phyloP scores from a whole-genome alignment of 768 basidiomycete genomes.

The Steccherinum ochraceum region DNA sequence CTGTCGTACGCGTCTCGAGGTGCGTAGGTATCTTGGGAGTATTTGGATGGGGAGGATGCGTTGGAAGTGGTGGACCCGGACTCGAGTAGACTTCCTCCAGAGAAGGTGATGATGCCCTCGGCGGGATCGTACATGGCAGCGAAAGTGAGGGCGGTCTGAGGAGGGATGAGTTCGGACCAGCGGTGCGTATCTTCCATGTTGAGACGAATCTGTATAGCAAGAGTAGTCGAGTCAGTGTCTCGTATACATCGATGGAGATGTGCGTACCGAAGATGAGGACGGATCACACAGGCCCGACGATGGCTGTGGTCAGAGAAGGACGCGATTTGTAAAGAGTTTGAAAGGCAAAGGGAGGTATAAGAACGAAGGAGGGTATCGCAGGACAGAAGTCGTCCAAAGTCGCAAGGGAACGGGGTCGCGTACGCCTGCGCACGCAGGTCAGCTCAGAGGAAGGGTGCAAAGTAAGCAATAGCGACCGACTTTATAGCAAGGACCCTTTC shows the following conservation, averaged over 20 bases:
- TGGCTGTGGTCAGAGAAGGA: too few relatives aligned
- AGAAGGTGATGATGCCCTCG: conserved; percentile 52
- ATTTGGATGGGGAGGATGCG: not conserved
- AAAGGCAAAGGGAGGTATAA: not conserved
- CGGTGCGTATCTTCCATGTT: conserved; percentile 20
- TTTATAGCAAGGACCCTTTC: not conserved
- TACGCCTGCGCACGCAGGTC: conserved; percentile 10
- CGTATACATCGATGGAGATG: not conserved
- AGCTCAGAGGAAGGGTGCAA: not conserved
- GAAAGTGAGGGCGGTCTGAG: conserved; percentile 50
- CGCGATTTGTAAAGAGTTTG: too few relatives aligned
- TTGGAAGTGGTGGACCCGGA: not conserved
- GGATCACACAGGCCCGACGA: too few relatives aligned
- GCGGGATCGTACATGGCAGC: conserved; percentile 55
- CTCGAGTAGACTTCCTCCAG: conserved; percentile 39
- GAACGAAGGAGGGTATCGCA: not conserved
- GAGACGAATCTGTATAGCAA: too few relatives aligned
- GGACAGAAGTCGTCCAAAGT: not conserved
- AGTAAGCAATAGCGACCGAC: too few relatives aligned
- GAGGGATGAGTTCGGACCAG: conserved; percentile 55
- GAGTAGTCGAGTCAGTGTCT: too few relatives aligned
- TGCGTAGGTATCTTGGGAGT: conserved; percentile 5
- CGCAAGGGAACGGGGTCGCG: conserved; percentile 3
- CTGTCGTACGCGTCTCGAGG: conserved; percentile 19
- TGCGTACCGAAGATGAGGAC: not conserved